Evolutionary conservation across 495 filamentous ascomycete species (phyloP).

Genomic region (Oleoguttula mirabilis): DNA sequence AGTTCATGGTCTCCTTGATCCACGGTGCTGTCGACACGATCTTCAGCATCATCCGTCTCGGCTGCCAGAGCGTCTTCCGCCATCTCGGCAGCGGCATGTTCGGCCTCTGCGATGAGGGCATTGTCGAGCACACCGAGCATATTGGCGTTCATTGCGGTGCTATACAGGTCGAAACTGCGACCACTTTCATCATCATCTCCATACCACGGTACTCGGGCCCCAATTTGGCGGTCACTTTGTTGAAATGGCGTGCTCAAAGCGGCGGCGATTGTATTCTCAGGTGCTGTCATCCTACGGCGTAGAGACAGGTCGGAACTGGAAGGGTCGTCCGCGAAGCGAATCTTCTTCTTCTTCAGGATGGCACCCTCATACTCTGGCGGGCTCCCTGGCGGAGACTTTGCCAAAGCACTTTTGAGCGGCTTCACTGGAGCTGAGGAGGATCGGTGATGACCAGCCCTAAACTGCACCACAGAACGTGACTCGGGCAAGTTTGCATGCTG

Average conservation of each 20-base stretch:
- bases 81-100: neutral
- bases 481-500: neutral
- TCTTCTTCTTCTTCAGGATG: conserved; percentile 2
- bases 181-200: neutral
- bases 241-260: no score
- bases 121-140: no score
- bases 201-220: neutral
- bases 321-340: conserved; percentile 4
- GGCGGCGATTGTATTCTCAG: neutral
- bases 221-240: no score
- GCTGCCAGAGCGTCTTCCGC: neutral
- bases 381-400: conserved; percentile 1
- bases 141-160: neutral
- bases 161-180: neutral
- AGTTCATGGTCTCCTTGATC: no score
- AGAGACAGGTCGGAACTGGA: neutral
- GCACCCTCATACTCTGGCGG: neutral
- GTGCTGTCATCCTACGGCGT: neutral
- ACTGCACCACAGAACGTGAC: neutral
- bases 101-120: neutral
- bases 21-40: neutral
- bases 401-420: conserved; percentile 8
- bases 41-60: neutral
- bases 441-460: neutral
- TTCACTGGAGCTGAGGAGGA: conserved; percentile 1